phyloP scores from a whole-genome alignment of 179 eudicot genomes.

The Drosera spatulata region DNA sequence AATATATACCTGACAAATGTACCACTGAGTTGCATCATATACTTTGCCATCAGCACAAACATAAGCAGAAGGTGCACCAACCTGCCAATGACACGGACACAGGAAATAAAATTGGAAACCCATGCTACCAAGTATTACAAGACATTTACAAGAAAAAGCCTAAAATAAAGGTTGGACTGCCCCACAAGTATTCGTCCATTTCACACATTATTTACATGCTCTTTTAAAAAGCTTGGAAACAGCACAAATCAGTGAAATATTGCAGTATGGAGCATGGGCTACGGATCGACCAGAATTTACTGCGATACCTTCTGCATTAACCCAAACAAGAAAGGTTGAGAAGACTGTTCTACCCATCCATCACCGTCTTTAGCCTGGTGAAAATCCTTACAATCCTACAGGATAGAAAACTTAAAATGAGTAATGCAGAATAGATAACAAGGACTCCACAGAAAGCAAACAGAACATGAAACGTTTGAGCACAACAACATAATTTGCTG shows the following conservation, averaged over 20 bases:
- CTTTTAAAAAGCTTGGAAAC: no score
- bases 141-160: no score
- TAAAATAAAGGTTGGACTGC: no score
- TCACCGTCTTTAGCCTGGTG: constrained; percentile 99
- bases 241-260: no score
- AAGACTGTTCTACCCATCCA: constrained; percentile 98
- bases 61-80: constrained; percentile 76
- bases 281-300: neutral
- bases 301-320: constrained; percentile 69
- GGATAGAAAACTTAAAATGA: constrained; percentile 3
- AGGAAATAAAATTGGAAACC: constrained; percentile 1
- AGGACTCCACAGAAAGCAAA: neutral
- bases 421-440: neutral
- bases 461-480: neutral
- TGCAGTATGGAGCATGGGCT: neutral
- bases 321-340: constrained; percentile 77
- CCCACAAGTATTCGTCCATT: no score
- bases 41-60: constrained; percentile 83
- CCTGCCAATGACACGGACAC: constrained; percentile 37
- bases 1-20: constrained; percentile 72
- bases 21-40: constrained; percentile 90
- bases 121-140: neutral
- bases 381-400: constrained; percentile 88
- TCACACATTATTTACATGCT: no score
- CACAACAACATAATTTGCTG: neutral